Evolutionary conservation across 805 yeast genomes (phyloP), one percentile per base, ranked within the genome.

Genomic region (Candida endomychidarum): DNA sequence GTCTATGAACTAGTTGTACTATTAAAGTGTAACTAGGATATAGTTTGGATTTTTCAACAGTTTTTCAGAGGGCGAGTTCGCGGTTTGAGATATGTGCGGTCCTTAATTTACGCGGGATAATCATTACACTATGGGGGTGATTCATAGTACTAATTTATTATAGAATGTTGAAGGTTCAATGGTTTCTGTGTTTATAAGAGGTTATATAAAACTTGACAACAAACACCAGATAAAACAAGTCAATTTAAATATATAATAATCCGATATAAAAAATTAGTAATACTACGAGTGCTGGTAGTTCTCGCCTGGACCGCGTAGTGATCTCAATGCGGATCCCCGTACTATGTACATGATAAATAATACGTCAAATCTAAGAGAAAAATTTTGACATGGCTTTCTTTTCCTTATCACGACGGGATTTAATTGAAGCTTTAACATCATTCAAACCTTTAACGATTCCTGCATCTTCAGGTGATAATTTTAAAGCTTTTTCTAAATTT

Each of bases 381-480:
- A 85, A 79, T 58, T 83, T 85, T 40, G 86, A 69, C 68, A 81
- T 74, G 1, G 89, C 86, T 51, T 81, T 82, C 66, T 80, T 84
- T 54, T 84, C 86, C 57, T 81, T 81, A 38, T 81, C 79, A 40
- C 68, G 72, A 49, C 83, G 73, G n/a, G 62, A 63, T 48, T 76
- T 77, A 38, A 78, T 65, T 25, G 65, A 56, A 31, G 60, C 61
- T 54, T 78, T 78, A 17, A 86, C 80, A 28, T 80, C 84, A 11
- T 66, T 60, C 31, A 86, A 67, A 12, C 86, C 88, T 48, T 77
- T 78, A 33, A 69, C 49, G 39, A 90, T 81, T 6, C 83, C 95
- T 2, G 76, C 77, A 54, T 90, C 97, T 16, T 68, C 65, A 23
- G 93, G 95, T 23, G 82, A 76, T 27, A 75, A 61, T 41, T 70